phyloP scores from a whole-genome alignment of 2,329 filamentous ascomycete species.

The Pseudogymnoascus sp. region DNA sequence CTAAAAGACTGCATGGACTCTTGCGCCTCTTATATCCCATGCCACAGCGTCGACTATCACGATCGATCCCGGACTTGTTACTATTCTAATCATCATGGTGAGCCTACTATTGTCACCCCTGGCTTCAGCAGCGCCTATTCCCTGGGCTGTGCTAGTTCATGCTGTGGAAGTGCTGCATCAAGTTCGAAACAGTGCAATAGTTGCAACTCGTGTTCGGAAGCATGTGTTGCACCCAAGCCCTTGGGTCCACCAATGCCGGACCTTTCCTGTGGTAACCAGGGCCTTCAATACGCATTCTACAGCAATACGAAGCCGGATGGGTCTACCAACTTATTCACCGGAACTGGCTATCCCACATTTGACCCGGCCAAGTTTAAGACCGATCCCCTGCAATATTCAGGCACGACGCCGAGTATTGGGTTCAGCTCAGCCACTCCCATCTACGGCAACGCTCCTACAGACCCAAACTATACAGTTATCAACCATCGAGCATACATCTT shows the following conservation, averaged over 20 bases:
- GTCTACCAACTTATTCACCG: not conserved
- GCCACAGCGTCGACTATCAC: not conserved
- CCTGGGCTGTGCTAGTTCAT: not conserved
- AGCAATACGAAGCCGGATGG: not conserved
- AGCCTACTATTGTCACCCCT: not conserved
- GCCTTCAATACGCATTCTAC: slow-evolving; percentile 10
- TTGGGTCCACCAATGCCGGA: not conserved
- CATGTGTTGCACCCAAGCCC: not conserved
- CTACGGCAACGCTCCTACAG: slow-evolving; percentile 9
- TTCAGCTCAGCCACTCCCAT: not conserved
- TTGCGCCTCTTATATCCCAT: not conserved
- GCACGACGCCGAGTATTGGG: not conserved
- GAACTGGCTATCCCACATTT: not conserved
- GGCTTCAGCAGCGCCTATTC: not conserved
- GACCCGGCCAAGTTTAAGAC: not conserved
- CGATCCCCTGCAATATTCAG: not conserved
- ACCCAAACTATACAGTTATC: slow-evolving; percentile 10
- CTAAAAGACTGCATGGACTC: not conserved
- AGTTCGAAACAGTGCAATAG: not conserved
- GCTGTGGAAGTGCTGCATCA: not conserved
- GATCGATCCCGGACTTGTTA: not conserved
- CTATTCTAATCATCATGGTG: not conserved
- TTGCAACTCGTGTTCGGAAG: not conserved
- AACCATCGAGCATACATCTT: slow-evolving; percentile 20
- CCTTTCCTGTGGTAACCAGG: slow-evolving; percentile 8